These are phyloP conservation scores for Telopea speciosissima DNA, from an alignment of 177 flowering plant species.

Conservation along the genomic window DNA sequence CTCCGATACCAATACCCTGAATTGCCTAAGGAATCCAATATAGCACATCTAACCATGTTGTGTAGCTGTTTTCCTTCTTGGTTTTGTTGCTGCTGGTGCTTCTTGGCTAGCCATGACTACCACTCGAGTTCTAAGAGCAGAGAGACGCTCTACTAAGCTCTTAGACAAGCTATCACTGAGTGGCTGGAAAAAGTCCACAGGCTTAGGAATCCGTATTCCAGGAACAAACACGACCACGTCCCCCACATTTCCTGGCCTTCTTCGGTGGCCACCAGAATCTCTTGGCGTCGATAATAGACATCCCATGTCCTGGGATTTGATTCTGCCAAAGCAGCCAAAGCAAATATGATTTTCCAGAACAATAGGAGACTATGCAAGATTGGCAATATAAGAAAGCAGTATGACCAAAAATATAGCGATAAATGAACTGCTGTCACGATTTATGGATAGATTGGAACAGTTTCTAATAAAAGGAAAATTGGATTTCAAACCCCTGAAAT, in stretches of 20 bases:
- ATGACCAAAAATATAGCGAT: not conserved
- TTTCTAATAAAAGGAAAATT: not conserved
- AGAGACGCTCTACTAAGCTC: slow-evolving; percentile 60
- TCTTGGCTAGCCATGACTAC: slow-evolving; percentile 93
- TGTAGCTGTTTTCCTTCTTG: slow-evolving; percentile 70
- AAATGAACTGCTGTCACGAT: not conserved
- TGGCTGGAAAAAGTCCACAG: slow-evolving; percentile 62
- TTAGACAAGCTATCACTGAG: slow-evolving; percentile 56
- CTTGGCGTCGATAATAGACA: slow-evolving; percentile 67
- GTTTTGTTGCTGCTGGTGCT: slow-evolving; percentile 64
- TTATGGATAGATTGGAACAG: not conserved
- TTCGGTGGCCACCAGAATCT: slow-evolving; percentile 63
- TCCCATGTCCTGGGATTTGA: slow-evolving; percentile 56
- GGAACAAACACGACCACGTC: slow-evolving; percentile 89
- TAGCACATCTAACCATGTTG: slow-evolving; percentile 74
- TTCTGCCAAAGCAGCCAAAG: slow-evolving; percentile 8
- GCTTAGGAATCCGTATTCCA: slow-evolving; percentile 82
- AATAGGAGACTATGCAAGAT: not conserved
- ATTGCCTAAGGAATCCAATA: not conserved
- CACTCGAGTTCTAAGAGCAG: slow-evolving; percentile 78
- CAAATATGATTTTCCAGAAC: not conserved
- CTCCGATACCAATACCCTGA: not conserved
- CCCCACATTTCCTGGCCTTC: slow-evolving; percentile 71
- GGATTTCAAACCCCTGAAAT: slow-evolving; percentile 2
- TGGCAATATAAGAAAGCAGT: not conserved